phyloP scores from a whole-genome alignment of 257 asterid species.

The Scutellaria barbata region DNA sequence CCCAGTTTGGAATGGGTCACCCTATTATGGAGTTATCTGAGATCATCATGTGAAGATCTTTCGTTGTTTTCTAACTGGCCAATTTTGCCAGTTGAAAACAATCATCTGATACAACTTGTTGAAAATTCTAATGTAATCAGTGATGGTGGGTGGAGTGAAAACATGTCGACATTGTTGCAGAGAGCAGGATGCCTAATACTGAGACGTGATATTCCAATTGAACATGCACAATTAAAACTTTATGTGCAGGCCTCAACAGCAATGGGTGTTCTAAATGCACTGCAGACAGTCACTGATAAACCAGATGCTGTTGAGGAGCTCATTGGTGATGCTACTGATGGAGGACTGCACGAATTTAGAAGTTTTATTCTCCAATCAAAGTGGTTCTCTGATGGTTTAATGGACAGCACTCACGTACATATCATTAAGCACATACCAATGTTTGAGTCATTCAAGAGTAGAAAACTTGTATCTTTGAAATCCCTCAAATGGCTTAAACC shows the following conservation, averaged over 20 bases:
- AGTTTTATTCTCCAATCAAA: conserved; percentile 91
- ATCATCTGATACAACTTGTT: conserved; percentile 72
- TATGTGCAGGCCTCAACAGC: conserved; percentile 90
- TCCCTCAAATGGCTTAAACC: conserved; percentile 88
- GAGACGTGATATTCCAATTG: conserved; percentile 74
- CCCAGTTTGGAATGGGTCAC: conserved; percentile 85
- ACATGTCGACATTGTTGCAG: conserved; percentile 68
- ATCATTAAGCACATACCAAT: conserved; percentile 80
- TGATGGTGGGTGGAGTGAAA: conserved; percentile 99
- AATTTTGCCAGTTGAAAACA: conserved; percentile 83
- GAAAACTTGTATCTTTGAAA: conserved; percentile 73
- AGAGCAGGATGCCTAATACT: conserved; percentile 81
- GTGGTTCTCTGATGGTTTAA: conserved; percentile 75
- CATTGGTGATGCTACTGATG: conserved; percentile 72
- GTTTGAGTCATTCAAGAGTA: conserved; percentile 89
- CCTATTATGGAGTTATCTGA: conserved; percentile 81
- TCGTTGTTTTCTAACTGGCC: conserved; percentile 91
- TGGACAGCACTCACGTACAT: conserved; percentile 59
- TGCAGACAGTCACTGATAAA: conserved; percentile 63
- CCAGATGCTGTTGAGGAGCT: conserved; percentile 62
- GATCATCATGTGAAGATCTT: conserved; percentile 81
- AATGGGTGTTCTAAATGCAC: conserved; percentile 73
- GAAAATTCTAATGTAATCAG: conserved; percentile 80
- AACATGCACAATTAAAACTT: conserved; percentile 65
- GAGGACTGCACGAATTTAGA: conserved; percentile 83